These are phyloP conservation scores for Wickerhamiella alocasiicola DNA, from an alignment of 805 yeast genomes.

Conservation along the genomic window DNA sequence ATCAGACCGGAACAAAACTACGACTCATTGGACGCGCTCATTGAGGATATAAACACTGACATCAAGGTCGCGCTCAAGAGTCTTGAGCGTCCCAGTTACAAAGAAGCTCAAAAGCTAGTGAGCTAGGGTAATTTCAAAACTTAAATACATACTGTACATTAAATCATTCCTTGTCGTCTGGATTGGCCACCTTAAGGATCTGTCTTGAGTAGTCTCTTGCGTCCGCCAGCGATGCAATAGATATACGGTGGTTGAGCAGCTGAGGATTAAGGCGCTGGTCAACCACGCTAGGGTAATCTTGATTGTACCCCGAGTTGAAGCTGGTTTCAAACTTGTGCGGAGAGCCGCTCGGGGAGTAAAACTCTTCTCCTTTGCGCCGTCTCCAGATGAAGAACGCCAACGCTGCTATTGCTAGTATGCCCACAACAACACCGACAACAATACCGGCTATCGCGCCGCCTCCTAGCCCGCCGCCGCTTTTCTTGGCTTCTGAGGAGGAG, in stretches of 20 bases:
- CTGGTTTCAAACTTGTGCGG: constrained; percentile 20
- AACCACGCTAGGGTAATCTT: constrained; percentile 21
- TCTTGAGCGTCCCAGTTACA: constrained; percentile 35
- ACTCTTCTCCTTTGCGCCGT: constrained; percentile 33
- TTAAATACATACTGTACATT: constrained; percentile 12
- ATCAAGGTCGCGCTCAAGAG: constrained; percentile 50
- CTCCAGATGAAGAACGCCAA: constrained; percentile 32
- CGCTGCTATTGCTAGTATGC: constrained; percentile 32
- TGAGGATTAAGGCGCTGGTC: constrained; percentile 64
- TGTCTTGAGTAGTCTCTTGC: constrained; percentile 73
- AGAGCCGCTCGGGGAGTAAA: constrained; percentile 24
- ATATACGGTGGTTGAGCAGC: constrained; percentile 58
- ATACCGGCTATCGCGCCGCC: constrained; percentile 51
- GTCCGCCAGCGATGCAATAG: constrained; percentile 80
- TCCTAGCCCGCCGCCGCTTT: constrained; percentile 21
- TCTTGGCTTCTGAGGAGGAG: constrained; percentile 21
- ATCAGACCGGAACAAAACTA: constrained; percentile 84
- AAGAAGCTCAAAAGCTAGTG: constrained; percentile 21
- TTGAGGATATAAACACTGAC: constrained; percentile 71
- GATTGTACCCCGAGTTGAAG: constrained; percentile 19
- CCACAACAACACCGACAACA: constrained; percentile 42
- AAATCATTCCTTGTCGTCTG: constrained; percentile 39
- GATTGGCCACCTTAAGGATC: constrained; percentile 77
- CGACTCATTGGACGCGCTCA: constrained; percentile 70
- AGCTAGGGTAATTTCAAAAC: constrained; percentile 2